A percentile compares a stretch with the other conserved stretches of the same genome.
phyloP scores from a whole-genome alignment of 495 filamentous ascomycete genomes.

The Penicillium psychrofluorescens region DNA sequence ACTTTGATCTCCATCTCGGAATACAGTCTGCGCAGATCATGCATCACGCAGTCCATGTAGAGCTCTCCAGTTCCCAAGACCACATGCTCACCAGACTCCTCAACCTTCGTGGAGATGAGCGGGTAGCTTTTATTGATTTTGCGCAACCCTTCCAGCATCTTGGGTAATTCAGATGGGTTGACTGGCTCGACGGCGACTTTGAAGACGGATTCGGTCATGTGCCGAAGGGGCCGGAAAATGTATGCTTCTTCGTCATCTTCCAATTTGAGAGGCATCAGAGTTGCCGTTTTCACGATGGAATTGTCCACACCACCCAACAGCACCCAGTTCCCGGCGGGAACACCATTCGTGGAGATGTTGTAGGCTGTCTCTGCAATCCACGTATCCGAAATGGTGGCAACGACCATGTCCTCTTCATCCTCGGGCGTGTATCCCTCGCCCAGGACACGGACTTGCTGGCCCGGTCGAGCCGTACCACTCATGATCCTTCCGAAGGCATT shows the following conservation, averaged over 20 bases:
- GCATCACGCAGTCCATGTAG: conserved; percentile 98
- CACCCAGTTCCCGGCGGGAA: conserved; percentile 94
- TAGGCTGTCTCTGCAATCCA: conserved; percentile 94
- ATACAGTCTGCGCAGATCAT: conserved; percentile 86
- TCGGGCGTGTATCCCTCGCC: conserved; percentile 95
- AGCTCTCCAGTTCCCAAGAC: conserved; percentile 92
- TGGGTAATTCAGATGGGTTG: conserved; percentile 96
- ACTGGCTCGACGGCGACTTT: conserved; percentile 98
- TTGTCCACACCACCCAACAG: conserved; percentile 89
- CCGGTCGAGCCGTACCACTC: conserved; percentile 83
- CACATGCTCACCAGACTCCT: conserved; percentile 97
- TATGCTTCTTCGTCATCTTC: conserved; percentile 85
- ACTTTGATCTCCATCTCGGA: conserved; percentile 99
- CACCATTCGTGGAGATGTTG: conserved; percentile 81
- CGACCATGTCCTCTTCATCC: conserved; percentile 95
- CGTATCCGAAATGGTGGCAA: conserved; percentile 79
- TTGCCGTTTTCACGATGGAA: conserved; percentile 98
- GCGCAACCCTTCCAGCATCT: conserved; percentile 94
- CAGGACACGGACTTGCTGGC: conserved; percentile 78
- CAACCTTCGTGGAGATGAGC: conserved; percentile 90
- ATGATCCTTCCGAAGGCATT: conserved; percentile 85
- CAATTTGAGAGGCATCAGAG: conserved; percentile 73
- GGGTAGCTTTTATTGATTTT: conserved; percentile 98
- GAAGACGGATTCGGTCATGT: conserved; percentile 96
- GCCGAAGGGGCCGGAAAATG: conserved; percentile 86